Conservation (phyloP, 352 stramenopile genomes). For the Pythium guiyangense region DNA sequence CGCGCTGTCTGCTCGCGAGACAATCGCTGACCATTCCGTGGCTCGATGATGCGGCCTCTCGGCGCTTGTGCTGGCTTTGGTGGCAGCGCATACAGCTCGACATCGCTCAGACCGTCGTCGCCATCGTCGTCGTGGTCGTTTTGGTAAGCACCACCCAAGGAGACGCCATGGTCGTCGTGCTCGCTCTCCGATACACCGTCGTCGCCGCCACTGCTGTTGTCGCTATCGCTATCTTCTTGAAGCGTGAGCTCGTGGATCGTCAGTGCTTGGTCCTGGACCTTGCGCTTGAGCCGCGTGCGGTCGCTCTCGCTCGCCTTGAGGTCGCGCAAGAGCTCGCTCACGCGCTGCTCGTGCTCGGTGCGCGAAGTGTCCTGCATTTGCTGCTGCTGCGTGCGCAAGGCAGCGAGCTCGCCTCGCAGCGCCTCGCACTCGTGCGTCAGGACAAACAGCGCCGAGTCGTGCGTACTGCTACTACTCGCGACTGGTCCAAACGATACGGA, state of each 20-base stretch:
- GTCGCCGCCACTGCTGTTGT: conserved; percentile 10
- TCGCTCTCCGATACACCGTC: conserved; percentile 14
- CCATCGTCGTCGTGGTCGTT: conserved; percentile 2
- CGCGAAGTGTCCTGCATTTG: conserved; percentile 25
- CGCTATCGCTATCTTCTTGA: conserved; percentile 42
- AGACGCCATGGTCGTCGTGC: conserved; percentile 17
- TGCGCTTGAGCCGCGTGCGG: conserved; percentile 32
- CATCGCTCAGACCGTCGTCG: background rate
- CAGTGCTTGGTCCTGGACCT: conserved; percentile 53
- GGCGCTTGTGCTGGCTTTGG: no score
- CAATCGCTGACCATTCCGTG: no score
- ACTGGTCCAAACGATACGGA: background rate
- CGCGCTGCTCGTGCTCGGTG: conserved; percentile 26
- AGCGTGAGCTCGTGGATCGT: conserved; percentile 80
- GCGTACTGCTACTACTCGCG: background rate
- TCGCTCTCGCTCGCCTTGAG: conserved; percentile 40
- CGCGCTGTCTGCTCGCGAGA: no score
- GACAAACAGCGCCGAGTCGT: conserved; percentile 13
- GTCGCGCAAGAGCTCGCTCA: conserved; percentile 32
- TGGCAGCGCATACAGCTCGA: background rate
- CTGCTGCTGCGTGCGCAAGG: conserved; percentile 15
- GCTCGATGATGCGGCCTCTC: no score
- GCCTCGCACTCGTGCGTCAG: conserved; percentile 25
- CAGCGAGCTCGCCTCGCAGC: conserved; percentile 20
- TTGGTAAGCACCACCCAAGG: conserved; percentile 8